Evolutionary conservation across 305 asterid genomes (phyloP).

Genomic region (Fraxinus floribunda): DNA sequence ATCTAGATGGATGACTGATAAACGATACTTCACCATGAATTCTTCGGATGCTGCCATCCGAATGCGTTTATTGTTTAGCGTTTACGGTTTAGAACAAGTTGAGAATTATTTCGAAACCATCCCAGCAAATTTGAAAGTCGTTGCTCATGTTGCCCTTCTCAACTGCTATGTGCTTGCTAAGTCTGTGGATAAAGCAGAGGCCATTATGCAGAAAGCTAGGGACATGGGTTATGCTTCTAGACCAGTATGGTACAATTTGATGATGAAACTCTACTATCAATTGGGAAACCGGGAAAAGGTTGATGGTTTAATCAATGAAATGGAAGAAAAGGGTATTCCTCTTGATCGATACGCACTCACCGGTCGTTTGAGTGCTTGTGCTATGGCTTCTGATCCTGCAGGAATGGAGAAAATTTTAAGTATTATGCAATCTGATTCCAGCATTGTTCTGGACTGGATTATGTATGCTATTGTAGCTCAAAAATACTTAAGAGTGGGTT

Average conservation of each 20-base stretch:
- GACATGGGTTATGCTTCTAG: slow-evolving; percentile 49
- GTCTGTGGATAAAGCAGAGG: slow-evolving; percentile 63
- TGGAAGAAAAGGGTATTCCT: slow-evolving; percentile 47
- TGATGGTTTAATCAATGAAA: slow-evolving; percentile 45
- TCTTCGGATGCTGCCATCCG: slow-evolving; percentile 43
- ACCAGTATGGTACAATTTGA: slow-evolving; percentile 57
- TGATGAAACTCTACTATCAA: slow-evolving; percentile 51
- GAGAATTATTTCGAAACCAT: slow-evolving; percentile 52
- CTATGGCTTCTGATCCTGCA: slow-evolving; percentile 44
- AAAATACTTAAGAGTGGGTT: slow-evolving; percentile 51
- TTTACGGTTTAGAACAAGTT: slow-evolving; percentile 49
- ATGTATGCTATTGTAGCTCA: slow-evolving; percentile 39
- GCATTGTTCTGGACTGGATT: slow-evolving; percentile 27
- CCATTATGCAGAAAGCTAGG: slow-evolving; percentile 53
- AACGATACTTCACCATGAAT: slow-evolving; percentile 26
- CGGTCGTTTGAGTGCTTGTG: slow-evolving; percentile 45
- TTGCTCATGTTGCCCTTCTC: slow-evolving; percentile 46
- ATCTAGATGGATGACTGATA: slow-evolving; percentile 70
- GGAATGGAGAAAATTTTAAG: slow-evolving; percentile 48
- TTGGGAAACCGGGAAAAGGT: slow-evolving; percentile 40
- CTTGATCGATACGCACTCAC: slow-evolving; percentile 44
- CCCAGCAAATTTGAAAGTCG: slow-evolving; percentile 36
- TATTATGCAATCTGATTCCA: slow-evolving; percentile 44
- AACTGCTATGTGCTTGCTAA: slow-evolving; percentile 57
- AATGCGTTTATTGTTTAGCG: slow-evolving; percentile 43